Conservation (phyloP, 345 rosid species). For the Alliaria petiolata region DNA sequence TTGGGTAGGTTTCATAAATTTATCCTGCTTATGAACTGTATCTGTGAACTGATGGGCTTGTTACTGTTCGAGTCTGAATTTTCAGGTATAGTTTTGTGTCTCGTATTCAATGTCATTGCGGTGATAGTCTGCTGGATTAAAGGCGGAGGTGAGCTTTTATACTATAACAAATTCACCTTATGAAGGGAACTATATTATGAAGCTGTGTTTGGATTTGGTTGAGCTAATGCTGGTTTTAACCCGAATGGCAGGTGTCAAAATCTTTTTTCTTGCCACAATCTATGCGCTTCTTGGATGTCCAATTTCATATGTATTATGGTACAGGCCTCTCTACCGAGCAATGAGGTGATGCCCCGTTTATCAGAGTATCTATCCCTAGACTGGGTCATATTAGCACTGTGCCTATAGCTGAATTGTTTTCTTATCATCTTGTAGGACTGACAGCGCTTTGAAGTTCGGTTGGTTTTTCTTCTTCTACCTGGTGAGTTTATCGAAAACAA, state of each 20-base stretch:
- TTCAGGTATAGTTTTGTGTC: slow-evolving; percentile 91
- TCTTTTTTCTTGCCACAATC: slow-evolving; percentile 82
- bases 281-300: slow-evolving; percentile 85
- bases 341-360: slow-evolving; percentile 51
- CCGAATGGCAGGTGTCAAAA: slow-evolving; percentile 63
- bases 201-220: not conserved
- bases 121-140: slow-evolving; percentile 82
- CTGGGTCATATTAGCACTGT: not conserved
- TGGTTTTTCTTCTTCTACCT: slow-evolving; percentile 96
- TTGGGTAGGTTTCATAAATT: slow-evolving; percentile 48
- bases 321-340: slow-evolving; percentile 95
- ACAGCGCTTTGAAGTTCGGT: slow-evolving; percentile 89
- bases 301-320: slow-evolving; percentile 88
- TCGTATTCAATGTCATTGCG: slow-evolving; percentile 75
- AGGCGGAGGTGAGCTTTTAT: slow-evolving; percentile 73
- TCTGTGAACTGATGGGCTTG: not conserved
- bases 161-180: not conserved
- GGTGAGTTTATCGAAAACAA: slow-evolving; percentile 46
- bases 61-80: not conserved
- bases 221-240: not conserved
- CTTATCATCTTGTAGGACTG: slow-evolving; percentile 67
- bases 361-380: not conserved
- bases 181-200: not conserved
- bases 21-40: not conserved
- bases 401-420: not conserved